These are phyloP conservation scores for Metschnikowia cerradonensis DNA, from an alignment of 805 yeast genomes.

Conservation along the genomic window DNA sequence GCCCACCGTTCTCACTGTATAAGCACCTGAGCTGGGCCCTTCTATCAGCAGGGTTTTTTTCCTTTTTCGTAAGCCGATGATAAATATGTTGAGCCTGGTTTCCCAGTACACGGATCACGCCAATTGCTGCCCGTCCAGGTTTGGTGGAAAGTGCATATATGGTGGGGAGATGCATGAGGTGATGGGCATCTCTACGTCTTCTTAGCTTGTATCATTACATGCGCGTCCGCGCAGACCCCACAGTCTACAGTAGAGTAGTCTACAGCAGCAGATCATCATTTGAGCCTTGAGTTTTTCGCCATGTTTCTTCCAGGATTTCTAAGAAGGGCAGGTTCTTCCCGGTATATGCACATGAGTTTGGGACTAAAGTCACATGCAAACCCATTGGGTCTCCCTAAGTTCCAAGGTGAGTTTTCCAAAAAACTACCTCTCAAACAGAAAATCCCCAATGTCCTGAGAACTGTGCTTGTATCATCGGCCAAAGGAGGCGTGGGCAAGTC, in stretches of 20 bases:
- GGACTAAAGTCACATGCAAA: conserved; percentile 25
- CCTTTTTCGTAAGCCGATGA: conserved; percentile 42
- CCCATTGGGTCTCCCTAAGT: conserved; percentile 38
- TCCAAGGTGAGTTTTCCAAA: conserved; percentile 6
- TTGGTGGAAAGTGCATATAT: conserved; percentile 89
- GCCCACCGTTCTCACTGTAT: conserved; percentile 36
- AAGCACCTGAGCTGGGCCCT: conserved; percentile 56
- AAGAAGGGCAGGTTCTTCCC: neutral
- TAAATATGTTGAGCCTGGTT: conserved; percentile 49
- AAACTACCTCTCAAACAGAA: conserved; percentile 47
- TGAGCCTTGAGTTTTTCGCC: neutral
- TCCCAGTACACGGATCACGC: conserved; percentile 81
- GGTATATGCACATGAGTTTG: neutral
- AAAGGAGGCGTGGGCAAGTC: conserved; percentile 85
- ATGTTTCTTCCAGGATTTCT: neutral
- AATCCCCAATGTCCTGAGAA: conserved; percentile 58
- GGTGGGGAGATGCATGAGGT: conserved; percentile 48
- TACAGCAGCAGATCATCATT: neutral
- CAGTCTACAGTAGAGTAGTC: neutral
- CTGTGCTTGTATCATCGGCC: conserved; percentile 67
- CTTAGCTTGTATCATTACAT: neutral
- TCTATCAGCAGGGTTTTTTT: conserved; percentile 43
- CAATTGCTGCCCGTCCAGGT: conserved; percentile 78
- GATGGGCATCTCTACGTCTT: neutral
- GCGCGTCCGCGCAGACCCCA: neutral